phyloP scores from a whole-genome alignment of 495 filamentous ascomycete species.

The Neurospora tetraspora region DNA sequence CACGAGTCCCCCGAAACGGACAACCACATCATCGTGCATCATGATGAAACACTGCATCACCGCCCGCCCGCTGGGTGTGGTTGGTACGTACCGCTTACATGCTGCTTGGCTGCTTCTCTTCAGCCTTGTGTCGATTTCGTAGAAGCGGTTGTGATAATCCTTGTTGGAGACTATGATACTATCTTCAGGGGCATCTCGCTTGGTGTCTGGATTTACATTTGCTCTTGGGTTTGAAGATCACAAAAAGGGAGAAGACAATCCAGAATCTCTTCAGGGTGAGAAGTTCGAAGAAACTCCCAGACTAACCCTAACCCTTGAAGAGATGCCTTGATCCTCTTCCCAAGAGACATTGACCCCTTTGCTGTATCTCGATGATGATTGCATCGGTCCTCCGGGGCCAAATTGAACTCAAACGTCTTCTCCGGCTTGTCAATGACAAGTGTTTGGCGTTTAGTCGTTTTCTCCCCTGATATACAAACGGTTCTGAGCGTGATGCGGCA shows the following conservation, averaged over 20 bases:
- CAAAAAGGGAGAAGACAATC: not conserved
- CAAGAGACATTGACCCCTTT: not conserved
- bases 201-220: not conserved
- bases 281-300: not conserved
- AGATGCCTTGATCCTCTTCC: not conserved
- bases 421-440: not conserved
- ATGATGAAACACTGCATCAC: not conserved
- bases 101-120: not conserved
- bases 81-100: not conserved
- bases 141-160: no score
- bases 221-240: not conserved
- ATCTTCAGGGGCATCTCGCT: not conserved
- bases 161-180: no score
- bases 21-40: not conserved
- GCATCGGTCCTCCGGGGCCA: not conserved
- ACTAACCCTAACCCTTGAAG: not conserved
- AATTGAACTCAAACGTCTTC: not conserved
- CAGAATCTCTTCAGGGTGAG: not conserved
- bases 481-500: not conserved
- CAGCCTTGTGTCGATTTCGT: not conserved
- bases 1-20: not conserved
- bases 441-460: not conserved
- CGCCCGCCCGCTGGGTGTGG: no score
- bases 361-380: not conserved
- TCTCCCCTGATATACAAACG: not conserved